Evolutionary conservation across 805 yeast species (phyloP).

Genomic region (Pichia occidentalis): DNA sequence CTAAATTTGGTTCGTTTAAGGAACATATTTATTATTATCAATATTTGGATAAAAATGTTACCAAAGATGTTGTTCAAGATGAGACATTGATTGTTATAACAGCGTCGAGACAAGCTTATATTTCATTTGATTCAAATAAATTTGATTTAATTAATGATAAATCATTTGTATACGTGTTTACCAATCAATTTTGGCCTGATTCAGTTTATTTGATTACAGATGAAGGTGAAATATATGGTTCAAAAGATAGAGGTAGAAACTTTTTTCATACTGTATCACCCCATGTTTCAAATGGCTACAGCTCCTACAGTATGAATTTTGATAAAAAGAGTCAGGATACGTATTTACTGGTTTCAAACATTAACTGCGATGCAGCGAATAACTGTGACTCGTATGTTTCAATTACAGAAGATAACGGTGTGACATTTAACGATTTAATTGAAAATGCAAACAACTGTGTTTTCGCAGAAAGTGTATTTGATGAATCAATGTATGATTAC

Average conservation of each 20-base stretch:
- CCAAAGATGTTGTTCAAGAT: conserved; percentile 35
- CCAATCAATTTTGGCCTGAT: conserved; percentile 53
- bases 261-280: conserved; percentile 36
- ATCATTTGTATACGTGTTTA: conserved; percentile 43
- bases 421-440: conserved; percentile 46
- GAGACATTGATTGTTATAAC: conserved; percentile 65
- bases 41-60: conserved; percentile 51
- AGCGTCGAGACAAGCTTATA: conserved; percentile 41
- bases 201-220: conserved; percentile 49
- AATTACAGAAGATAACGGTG: conserved; percentile 64
- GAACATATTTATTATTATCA: conserved; percentile 50
- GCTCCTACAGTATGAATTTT: conserved; percentile 44
- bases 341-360: conserved; percentile 65
- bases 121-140: conserved; percentile 68
- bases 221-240: conserved; percentile 43
- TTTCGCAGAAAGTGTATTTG: conserved; percentile 54
- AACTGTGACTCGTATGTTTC: conserved; percentile 56
- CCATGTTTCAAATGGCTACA: conserved; percentile 44
- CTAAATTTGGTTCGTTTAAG: conserved; percentile 39
- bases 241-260: conserved; percentile 61
- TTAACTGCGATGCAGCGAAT: conserved; percentile 42
- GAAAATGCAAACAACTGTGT: conserved; percentile 56
- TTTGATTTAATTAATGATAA: conserved; percentile 31
- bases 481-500: conserved; percentile 19
- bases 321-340: conserved; percentile 48